These are phyloP conservation scores for Emmonsiellopsis sp. DNA, from an alignment of 2,329 filamentous ascomycete genomes.

Conservation along the genomic window DNA sequence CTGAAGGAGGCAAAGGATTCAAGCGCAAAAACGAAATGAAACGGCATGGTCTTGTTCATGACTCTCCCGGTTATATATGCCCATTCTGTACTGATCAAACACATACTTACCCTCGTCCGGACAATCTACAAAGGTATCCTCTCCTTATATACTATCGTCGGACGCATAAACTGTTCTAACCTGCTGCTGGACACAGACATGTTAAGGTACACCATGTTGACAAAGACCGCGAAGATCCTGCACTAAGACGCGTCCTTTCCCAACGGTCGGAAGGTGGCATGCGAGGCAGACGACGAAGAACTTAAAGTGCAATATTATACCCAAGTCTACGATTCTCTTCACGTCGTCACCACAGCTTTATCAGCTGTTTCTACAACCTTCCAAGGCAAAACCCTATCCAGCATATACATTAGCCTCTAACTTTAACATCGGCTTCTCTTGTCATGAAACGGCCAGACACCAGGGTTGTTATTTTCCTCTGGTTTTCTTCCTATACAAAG, in stretches of 20 bases:
- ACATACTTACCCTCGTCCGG: constrained; percentile 88
- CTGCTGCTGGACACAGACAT: constrained; percentile 51
- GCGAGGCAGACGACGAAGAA: constrained; percentile 65
- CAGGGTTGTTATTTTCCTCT: not conserved
- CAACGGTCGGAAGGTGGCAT: constrained; percentile 78
- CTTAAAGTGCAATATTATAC: constrained; percentile 14
- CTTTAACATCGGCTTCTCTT: too few relatives aligned
- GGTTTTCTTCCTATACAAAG: too few relatives aligned
- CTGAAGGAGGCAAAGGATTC: constrained; percentile 57
- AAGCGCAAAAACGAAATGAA: constrained; percentile 65
- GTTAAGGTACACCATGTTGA: constrained; percentile 87
- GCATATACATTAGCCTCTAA: too few relatives aligned
- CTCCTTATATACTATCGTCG: constrained; percentile 2
- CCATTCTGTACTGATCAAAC: constrained; percentile 92
- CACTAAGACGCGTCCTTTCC: constrained; percentile 71
- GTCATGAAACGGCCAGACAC: too few relatives aligned
- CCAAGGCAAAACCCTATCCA: too few relatives aligned
- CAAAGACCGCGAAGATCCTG: constrained; percentile 77
- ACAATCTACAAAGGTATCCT: constrained; percentile 83
- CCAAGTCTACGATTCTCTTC: not conserved
- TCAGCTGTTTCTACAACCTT: too few relatives aligned
- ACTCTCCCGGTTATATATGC: constrained; percentile 90
- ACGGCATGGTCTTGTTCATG: constrained; percentile 77
- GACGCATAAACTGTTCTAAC: not conserved
- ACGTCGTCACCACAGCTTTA: not conserved